Conservation (phyloP, 2,329 filamentous ascomycete species). For the Hypoxylon sp. region DNA sequence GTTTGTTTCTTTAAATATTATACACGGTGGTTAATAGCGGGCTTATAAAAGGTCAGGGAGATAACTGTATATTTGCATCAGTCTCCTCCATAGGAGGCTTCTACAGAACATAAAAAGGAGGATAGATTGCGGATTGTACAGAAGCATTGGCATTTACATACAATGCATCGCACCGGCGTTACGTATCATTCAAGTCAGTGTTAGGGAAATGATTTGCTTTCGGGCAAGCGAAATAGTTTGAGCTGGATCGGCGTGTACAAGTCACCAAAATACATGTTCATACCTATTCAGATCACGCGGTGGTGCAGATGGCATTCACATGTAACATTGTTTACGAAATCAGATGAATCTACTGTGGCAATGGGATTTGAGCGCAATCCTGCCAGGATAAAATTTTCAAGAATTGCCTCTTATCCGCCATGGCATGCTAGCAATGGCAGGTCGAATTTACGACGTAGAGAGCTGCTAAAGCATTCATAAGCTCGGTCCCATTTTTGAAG, state of each 20-base stretch:
- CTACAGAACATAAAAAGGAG: constrained; percentile 13
- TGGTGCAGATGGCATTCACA: constrained; percentile 13
- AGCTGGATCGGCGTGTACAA: constrained; percentile 24
- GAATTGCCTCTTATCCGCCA: constrained; percentile 16
- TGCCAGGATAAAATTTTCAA: background rate
- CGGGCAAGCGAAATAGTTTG: constrained; percentile 11
- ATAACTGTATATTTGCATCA: constrained; percentile 27
- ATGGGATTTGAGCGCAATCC: constrained; percentile 7
- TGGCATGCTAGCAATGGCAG: constrained; percentile 28
- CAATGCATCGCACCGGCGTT: constrained; percentile 38
- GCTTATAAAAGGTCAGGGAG: constrained; percentile 13
- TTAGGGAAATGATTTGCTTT: constrained; percentile 19
- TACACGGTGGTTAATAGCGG: constrained; percentile 19
- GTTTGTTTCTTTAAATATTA: constrained; percentile 12
- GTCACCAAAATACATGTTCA: constrained; percentile 23
- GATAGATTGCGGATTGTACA: constrained; percentile 13
- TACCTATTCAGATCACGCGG: constrained; percentile 19
- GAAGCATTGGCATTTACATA: constrained; percentile 34
- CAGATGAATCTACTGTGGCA: background rate
- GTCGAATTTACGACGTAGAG: too few relatives aligned
- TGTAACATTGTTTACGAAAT: constrained; percentile 11
- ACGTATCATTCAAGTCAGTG: constrained; percentile 25
- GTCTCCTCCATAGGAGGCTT: constrained; percentile 10
- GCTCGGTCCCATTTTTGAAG: constrained; percentile 15
- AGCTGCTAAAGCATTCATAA: too few relatives aligned